phyloP scores from a whole-genome alignment of 177 flowering plant species.

The Tripterygium wilfordii region DNA sequence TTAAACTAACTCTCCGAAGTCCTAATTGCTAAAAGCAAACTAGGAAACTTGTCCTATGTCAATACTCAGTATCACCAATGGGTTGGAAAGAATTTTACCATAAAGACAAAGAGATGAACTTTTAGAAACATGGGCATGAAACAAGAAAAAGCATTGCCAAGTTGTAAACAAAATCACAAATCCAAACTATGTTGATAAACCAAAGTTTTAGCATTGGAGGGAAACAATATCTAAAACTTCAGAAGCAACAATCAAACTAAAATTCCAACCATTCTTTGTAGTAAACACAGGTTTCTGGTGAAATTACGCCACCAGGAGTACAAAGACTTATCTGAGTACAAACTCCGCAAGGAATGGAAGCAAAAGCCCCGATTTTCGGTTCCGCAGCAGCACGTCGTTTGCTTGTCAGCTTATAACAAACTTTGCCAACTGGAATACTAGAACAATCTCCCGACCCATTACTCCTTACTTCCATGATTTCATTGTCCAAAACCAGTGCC shows the following conservation, averaged over 20 bases:
- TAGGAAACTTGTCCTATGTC: too few relatives aligned
- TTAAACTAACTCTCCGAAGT: too few relatives aligned
- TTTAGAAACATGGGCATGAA: too few relatives aligned
- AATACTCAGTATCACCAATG: too few relatives aligned
- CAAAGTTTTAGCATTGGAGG: not conserved
- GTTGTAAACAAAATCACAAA: too few relatives aligned
- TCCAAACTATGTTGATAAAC: too few relatives aligned
- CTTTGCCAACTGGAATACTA: slow-evolving; percentile 42
- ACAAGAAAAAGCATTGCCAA: too few relatives aligned
- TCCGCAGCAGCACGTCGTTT: slow-evolving; percentile 15
- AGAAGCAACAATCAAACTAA: slow-evolving; percentile 9
- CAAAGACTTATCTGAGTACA: slow-evolving; percentile 68
- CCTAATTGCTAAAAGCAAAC: too few relatives aligned
- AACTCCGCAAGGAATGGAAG: slow-evolving; percentile 86
- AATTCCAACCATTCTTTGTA: slow-evolving; percentile 78
- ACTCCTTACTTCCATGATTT: slow-evolving; percentile 55
- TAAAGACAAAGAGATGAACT: too few relatives aligned
- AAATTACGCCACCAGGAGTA: slow-evolving; percentile 83
- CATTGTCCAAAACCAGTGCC: slow-evolving; percentile 56
- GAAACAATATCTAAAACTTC: not conserved
- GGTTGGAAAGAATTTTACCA: too few relatives aligned
- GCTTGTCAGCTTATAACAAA: slow-evolving; percentile 45
- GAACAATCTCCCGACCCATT: slow-evolving; percentile 53
- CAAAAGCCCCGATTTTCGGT: slow-evolving; percentile 37
- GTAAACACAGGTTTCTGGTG: slow-evolving; percentile 70